phyloP scores from a whole-genome alignment of 495 filamentous ascomycete species.

The Copromyces sp. region DNA sequence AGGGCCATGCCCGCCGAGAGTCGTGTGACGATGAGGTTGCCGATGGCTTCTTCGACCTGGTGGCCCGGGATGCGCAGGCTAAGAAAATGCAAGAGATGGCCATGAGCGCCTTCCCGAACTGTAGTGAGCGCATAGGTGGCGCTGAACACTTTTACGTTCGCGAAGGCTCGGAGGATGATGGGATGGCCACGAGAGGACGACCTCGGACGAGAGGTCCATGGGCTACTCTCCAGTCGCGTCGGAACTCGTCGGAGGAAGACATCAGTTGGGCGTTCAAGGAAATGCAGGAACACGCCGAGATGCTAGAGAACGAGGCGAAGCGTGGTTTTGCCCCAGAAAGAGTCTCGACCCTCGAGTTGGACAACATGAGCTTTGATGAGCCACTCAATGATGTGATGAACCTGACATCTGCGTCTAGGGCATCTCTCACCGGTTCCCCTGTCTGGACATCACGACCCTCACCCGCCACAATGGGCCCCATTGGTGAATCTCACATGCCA shows the following conservation, averaged over 20 bases:
- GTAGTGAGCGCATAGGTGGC: constrained; percentile 33
- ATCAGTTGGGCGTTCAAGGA: constrained; percentile 41
- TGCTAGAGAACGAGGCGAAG: constrained; percentile 10
- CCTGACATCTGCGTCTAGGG: constrained; percentile 22
- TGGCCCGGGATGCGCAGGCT: constrained; percentile 59
- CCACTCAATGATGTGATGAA: constrained; percentile 35
- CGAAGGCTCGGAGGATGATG: constrained; percentile 39
- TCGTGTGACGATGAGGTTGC: constrained; percentile 59
- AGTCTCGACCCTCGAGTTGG: constrained; percentile 28
- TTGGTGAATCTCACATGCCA: constrained; percentile 31
- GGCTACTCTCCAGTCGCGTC: constrained; percentile 26
- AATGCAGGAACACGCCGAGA: constrained; percentile 38
- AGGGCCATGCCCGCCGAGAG: constrained; percentile 38
- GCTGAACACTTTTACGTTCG: constrained; percentile 47
- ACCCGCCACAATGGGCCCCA: constrained; percentile 16
- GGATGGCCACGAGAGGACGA: constrained; percentile 16
- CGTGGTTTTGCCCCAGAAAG: constrained; percentile 6
- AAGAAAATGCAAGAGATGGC: constrained; percentile 47
- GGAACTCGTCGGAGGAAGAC: constrained; percentile 36
- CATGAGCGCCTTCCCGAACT: constrained; percentile 41
- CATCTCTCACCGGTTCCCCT: constrained; percentile 23
- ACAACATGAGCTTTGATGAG: constrained; percentile 33
- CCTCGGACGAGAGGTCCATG: constrained; percentile 26
- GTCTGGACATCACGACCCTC: constrained; percentile 16
- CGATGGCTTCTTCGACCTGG: constrained; percentile 64